These are phyloP conservation scores for Conoideocrella luteorostrata DNA, from an alignment of 2,329 filamentous ascomycete species.

Conservation along the genomic window DNA sequence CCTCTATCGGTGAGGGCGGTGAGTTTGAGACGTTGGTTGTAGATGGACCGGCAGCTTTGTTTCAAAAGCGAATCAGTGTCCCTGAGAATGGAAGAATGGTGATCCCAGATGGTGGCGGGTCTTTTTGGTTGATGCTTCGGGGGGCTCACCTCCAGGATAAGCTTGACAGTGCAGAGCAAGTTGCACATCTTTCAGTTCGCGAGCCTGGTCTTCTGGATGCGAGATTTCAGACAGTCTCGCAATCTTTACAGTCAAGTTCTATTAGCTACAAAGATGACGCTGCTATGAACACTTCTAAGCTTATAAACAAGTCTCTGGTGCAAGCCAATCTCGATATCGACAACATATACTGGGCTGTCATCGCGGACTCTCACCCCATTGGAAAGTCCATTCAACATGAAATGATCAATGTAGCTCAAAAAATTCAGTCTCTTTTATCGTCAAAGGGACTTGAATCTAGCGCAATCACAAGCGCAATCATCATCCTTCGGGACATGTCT, in stretches of 20 bases:
- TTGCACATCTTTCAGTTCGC: constrained; percentile 30
- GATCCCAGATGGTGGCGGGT: constrained; percentile 67
- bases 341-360: constrained; percentile 33
- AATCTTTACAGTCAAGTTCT: constrained; percentile 18
- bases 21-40: constrained; percentile 93
- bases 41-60: constrained; percentile 67
- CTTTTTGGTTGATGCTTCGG: constrained; percentile 61
- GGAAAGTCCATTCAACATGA: constrained; percentile 37
- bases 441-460: constrained; percentile 21
- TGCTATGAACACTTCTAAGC: not conserved
- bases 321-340: constrained; percentile 12
- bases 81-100: constrained; percentile 44
- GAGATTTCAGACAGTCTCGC: constrained; percentile 43
- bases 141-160: constrained; percentile 48
- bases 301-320: not conserved
- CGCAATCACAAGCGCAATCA: constrained; percentile 48
- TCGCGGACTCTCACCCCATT: constrained; percentile 18
- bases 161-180: constrained; percentile 8
- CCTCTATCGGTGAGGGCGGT: constrained; percentile 83
- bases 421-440: constrained; percentile 36
- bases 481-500: constrained; percentile 72
- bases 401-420: constrained; percentile 39
- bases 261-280: no score
- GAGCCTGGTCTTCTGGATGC: constrained; percentile 62
- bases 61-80: constrained; percentile 64